These are phyloP conservation scores for Russula dissimulans DNA, from an alignment of 768 basidiomycete genomes.

Conservation along the genomic window DNA sequence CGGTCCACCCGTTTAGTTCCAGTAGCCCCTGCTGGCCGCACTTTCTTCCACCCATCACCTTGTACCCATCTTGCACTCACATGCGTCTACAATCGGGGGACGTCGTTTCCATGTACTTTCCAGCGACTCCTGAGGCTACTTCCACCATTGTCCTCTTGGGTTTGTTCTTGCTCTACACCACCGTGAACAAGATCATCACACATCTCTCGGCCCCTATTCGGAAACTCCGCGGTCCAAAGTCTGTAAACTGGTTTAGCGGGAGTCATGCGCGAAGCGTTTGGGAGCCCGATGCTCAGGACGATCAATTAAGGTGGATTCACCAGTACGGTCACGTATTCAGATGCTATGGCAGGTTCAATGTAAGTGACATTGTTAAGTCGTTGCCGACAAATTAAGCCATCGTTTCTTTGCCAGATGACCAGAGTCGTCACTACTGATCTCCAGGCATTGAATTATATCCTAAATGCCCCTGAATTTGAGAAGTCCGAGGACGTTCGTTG, in stretches of 20 bases:
- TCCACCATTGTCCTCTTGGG: background rate
- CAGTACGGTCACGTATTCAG: constrained; percentile 6
- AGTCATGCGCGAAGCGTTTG: background rate
- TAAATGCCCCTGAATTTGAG: constrained; percentile 11
- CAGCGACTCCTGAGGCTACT: background rate
- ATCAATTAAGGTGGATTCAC: constrained; percentile 3
- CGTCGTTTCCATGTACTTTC: background rate
- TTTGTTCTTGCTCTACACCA: background rate
- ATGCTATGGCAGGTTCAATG: constrained; percentile 10
- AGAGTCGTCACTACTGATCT: background rate
- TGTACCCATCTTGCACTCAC: no score
- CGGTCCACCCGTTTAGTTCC: no score
- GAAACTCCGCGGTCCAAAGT: constrained; percentile 9
- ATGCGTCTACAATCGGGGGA: background rate
- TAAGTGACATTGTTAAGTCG: background rate
- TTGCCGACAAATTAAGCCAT: background rate
- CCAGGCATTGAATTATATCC: constrained; percentile 10
- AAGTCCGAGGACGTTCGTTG: background rate
- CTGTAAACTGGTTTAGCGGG: constrained; percentile 9
- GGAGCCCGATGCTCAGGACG: constrained; percentile 6
- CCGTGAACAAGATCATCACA: background rate
- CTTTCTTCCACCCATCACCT: no score
- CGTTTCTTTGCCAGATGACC: background rate
- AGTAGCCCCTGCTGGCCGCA: no score
- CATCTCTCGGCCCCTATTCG: background rate